These are phyloP conservation scores for Dalechampia spathulata DNA, from an alignment of 441 rosid species.

Conservation along the genomic window DNA sequence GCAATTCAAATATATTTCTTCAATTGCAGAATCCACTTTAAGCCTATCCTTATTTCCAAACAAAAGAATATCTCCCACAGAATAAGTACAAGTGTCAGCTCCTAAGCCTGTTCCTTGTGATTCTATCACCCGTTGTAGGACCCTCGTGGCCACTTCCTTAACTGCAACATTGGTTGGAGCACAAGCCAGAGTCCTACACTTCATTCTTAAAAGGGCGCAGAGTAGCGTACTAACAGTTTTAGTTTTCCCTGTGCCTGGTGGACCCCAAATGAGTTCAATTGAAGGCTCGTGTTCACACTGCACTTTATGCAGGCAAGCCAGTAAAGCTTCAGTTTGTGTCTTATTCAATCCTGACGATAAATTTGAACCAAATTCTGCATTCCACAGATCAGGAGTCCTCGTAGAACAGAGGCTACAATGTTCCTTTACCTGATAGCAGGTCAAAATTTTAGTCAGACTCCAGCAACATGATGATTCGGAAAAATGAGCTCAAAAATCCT, in stretches of 20 bases:
- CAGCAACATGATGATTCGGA: neutral
- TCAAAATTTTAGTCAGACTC: neutral
- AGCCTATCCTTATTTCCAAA: constrained; percentile 34
- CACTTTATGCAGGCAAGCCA: constrained; percentile 20
- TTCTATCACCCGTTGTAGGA: constrained; percentile 25
- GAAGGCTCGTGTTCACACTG: constrained; percentile 24
- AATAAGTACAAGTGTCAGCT: constrained; percentile 2
- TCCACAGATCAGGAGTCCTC: neutral
- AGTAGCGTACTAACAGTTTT: constrained; percentile 38
- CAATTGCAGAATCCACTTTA: constrained; percentile 19
- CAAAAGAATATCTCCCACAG: constrained; percentile 33
- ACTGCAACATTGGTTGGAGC: constrained; percentile 58
- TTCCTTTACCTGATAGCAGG: constrained; percentile 21
- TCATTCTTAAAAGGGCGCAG: constrained; percentile 25
- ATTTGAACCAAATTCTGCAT: neutral
- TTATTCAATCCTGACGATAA: constrained; percentile 24
- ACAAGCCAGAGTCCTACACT: constrained; percentile 39
- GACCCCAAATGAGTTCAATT: constrained; percentile 61
- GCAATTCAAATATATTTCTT: constrained; percentile 37
- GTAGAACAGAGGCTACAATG: constrained; percentile 14
- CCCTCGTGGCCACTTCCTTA: constrained; percentile 39
- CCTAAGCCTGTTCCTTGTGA: constrained; percentile 6
- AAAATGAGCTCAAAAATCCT: neutral
- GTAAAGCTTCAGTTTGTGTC: constrained; percentile 35
- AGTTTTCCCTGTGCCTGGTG: constrained; percentile 73